Base-by-base conservation (phyloP, 164 flowering plant genomes). In the Platanus orientalis region DNA sequence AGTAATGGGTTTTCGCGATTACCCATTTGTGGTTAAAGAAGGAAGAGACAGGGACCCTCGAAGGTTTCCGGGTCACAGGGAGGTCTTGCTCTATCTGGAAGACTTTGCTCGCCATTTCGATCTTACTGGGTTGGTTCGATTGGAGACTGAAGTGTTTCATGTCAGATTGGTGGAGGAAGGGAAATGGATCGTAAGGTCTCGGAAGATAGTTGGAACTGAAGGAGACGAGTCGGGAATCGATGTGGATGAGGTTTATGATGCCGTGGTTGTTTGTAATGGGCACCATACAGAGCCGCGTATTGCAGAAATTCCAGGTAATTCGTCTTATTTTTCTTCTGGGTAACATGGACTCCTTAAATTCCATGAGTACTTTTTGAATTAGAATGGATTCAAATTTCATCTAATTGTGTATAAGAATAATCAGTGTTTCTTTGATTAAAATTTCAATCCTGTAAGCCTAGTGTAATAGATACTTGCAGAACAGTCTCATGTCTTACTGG, bases 1-100 rank as follows among this genome's bases (percentile, higher is more conserved):
- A 61, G 48, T 40, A 20, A 92, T 92, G 97, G 97, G 97, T 2
- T 87, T 76, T 57, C 66, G 71, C 25, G 94, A 78, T 27, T 92
- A 70, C 69, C 96, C 96, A 3, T 89, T 91, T 62, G 73, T 72
- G 20, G 63, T 66, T n/a, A 67, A 30, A 21, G 66, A 64, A 13
- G 71, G 51, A 13, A 32, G 19, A 14, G 73, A 63, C 5, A 71
- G 91, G 61, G 96, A 91, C 58, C 61, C 69, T 53, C 72, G 96
- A 54, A 73, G 86, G 73, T 89, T 71, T 61, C 98, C 98, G 55
- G 76, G 81, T 57, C 96, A 92, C 60, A 7, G 39, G 14, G 98
- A 92, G 80, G 96, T 92, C 6, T 62, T 83, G 62, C 47, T 30
- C 60, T 90, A 84, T 70, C 63, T 92, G 70, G 57, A 73, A 23